Evolutionary conservation across 768 basidiomycete genomes (phyloP).

Genomic region (Lyophyllum decastes): DNA sequence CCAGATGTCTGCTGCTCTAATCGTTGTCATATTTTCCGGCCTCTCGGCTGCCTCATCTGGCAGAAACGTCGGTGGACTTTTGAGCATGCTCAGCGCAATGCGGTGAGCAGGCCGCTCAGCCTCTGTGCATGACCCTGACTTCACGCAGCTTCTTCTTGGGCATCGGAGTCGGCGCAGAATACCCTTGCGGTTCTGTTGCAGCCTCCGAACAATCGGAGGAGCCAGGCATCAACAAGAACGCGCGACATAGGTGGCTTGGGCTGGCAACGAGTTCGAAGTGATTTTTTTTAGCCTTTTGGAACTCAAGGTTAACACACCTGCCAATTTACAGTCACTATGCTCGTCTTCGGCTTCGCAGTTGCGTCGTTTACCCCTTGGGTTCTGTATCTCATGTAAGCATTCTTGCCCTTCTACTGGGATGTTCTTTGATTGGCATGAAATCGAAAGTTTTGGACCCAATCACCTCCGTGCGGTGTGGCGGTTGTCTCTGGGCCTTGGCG

Average conservation of each 20-base stretch:
- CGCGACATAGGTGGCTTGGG: conserved; percentile 86
- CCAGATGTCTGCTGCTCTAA: conserved; percentile 79
- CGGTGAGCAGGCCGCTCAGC: too few species aligned
- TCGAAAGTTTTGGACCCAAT: conserved; percentile 72
- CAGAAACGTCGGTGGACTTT: conserved; percentile 64
- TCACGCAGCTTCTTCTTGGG: conserved; percentile 91
- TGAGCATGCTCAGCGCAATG: conserved; percentile 79
- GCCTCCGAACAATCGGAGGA: conserved; percentile 91
- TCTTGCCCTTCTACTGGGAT: too few species aligned
- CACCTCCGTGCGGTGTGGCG: conserved; percentile 91
- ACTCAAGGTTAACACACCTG: too few species aligned
- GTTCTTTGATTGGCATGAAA: too few species aligned
- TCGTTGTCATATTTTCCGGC: conserved; percentile 82
- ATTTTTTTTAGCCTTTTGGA: too few species aligned
- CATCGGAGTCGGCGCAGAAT: conserved; percentile 86
- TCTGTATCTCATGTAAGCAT: conserved; percentile 50
- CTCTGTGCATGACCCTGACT: too few species aligned
- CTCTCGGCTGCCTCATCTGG: conserved; percentile 85
- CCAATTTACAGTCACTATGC: conserved; percentile 69
- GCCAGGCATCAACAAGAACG: conserved; percentile 70
- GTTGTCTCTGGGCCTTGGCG: conserved; percentile 79
- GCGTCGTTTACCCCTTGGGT: conserved; percentile 81
- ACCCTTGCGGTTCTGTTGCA: conserved; percentile 88
- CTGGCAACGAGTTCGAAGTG: conserved; percentile 89
- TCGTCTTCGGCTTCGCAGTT: conserved; percentile 78